phyloP scores from a whole-genome alignment of 495 filamentous ascomycete species.

The Xylaria grammica region DNA sequence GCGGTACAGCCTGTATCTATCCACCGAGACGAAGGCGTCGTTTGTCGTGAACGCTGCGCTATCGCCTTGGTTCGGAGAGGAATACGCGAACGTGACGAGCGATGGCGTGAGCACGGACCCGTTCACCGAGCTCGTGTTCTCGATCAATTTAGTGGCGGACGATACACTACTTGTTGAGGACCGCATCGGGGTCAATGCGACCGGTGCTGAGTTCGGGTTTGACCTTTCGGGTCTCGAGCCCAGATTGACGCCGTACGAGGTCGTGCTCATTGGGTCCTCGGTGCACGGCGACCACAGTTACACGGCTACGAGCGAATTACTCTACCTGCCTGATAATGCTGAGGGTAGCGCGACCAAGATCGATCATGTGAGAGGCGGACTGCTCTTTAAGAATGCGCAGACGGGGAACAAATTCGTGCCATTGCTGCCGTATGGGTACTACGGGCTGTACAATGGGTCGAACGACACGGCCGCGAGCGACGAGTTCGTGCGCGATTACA shows the following conservation, averaged over 20 bases:
- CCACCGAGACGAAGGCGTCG: slow-evolving; percentile 55
- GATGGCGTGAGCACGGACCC: slow-evolving; percentile 26
- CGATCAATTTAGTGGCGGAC: slow-evolving; percentile 39
- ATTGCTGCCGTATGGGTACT: slow-evolving; percentile 69
- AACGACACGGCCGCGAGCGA: slow-evolving; percentile 47
- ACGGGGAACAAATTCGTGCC: slow-evolving; percentile 48
- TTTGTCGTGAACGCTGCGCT: slow-evolving; percentile 66
- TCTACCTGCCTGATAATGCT: slow-evolving; percentile 60
- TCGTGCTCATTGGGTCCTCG: slow-evolving; percentile 47
- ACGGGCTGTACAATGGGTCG: slow-evolving; percentile 64
- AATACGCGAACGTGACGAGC: slow-evolving; percentile 42
- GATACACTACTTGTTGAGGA: slow-evolving; percentile 39
- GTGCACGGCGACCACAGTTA: slow-evolving; percentile 37
- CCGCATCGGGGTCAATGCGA: slow-evolving; percentile 52
- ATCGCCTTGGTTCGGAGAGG: slow-evolving; percentile 55
- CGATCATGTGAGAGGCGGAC: slow-evolving; percentile 64
- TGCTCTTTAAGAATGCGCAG: slow-evolving; percentile 47
- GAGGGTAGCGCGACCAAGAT: slow-evolving; percentile 66
- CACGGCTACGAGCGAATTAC: slow-evolving; percentile 52
- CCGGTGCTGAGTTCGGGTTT: slow-evolving; percentile 53
- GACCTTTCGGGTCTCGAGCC: slow-evolving; percentile 52
- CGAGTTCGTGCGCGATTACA: slow-evolving; percentile 51
- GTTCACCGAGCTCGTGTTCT: slow-evolving; percentile 41
- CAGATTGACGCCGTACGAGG: slow-evolving; percentile 50
- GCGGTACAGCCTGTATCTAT: slow-evolving; percentile 65